Evolutionary conservation across 345 rosid genomes (phyloP).

Genomic region (Salix exigua): DNA sequence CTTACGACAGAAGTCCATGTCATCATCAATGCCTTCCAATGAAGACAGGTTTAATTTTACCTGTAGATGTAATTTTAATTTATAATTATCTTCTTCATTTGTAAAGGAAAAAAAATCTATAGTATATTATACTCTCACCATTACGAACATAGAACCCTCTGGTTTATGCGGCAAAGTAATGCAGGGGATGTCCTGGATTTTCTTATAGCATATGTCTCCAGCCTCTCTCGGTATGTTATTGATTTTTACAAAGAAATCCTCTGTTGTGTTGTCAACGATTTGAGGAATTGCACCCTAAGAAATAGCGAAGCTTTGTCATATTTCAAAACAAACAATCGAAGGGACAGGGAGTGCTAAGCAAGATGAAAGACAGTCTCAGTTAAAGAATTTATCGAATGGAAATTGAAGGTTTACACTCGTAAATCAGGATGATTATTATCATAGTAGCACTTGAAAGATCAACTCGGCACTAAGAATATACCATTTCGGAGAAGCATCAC

Average conservation of each 20-base stretch:
- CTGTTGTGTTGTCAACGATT: slow-evolving; percentile 37
- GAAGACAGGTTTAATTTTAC: slow-evolving; percentile 33
- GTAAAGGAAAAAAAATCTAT: background rate
- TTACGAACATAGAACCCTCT: slow-evolving; percentile 45
- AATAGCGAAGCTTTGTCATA: background rate
- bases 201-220: slow-evolving; percentile 32
- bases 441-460: too few relatives aligned
- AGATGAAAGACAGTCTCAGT: too few relatives aligned
- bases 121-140: slow-evolving; percentile 27
- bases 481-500: background rate
- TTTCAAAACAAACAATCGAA: too few relatives aligned
- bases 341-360: too few relatives aligned
- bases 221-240: slow-evolving; percentile 29
- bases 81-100: background rate
- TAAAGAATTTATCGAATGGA: too few relatives aligned
- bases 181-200: slow-evolving; percentile 45
- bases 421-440: too few relatives aligned
- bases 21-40: slow-evolving; percentile 48
- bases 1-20: slow-evolving; percentile 60
- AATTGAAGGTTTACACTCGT: too few relatives aligned
- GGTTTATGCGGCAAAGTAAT: slow-evolving; percentile 43
- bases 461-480: too few relatives aligned
- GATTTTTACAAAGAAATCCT: slow-evolving; percentile 36
- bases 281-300: slow-evolving; percentile 43
- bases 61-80: slow-evolving; percentile 17